Conservation (phyloP, 1,284 basidiomycete genomes). For the Thelephora terrestris region DNA sequence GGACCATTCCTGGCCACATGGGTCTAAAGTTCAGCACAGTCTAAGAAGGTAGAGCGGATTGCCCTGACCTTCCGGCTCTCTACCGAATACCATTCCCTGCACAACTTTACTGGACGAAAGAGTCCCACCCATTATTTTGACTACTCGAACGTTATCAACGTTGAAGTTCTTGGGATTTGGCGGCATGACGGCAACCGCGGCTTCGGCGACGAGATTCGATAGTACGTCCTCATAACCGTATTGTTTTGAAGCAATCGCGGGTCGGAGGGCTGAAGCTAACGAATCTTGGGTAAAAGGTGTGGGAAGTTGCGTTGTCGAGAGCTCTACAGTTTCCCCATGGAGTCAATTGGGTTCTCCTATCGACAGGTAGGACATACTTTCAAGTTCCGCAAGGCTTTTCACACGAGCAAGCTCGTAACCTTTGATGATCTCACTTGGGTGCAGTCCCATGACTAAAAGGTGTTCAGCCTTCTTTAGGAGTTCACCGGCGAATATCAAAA, state of each 20-base stretch:
- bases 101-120: conserved; percentile 81
- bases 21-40: not conserved
- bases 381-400: conserved; percentile 83
- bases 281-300: conserved; percentile 72
- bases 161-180: conserved; percentile 86
- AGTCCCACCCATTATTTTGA: conserved; percentile 96
- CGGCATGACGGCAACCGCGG: conserved; percentile 86
- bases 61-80: conserved; percentile 80
- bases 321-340: conserved; percentile 29
- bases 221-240: conserved; percentile 88
- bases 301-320: conserved; percentile 58
- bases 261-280: conserved; percentile 76
- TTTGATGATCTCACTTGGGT: conserved; percentile 89
- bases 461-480: conserved; percentile 91
- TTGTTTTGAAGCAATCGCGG: conserved; percentile 94
- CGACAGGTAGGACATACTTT: conserved; percentile 51
- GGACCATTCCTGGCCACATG: conserved; percentile 51
- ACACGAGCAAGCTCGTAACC: conserved; percentile 93
- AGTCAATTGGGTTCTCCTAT: conserved; percentile 1
- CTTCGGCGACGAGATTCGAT: conserved; percentile 84
- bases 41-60: conserved; percentile 1
- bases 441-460: conserved; percentile 91
- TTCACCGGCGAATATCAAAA: conserved; percentile 94
- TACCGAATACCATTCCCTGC: conserved; percentile 96
- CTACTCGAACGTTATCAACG: conserved; percentile 96